These are phyloP conservation scores for Xylaria telfairii DNA, from an alignment of 495 filamentous ascomycete species.

Conservation along the genomic window DNA sequence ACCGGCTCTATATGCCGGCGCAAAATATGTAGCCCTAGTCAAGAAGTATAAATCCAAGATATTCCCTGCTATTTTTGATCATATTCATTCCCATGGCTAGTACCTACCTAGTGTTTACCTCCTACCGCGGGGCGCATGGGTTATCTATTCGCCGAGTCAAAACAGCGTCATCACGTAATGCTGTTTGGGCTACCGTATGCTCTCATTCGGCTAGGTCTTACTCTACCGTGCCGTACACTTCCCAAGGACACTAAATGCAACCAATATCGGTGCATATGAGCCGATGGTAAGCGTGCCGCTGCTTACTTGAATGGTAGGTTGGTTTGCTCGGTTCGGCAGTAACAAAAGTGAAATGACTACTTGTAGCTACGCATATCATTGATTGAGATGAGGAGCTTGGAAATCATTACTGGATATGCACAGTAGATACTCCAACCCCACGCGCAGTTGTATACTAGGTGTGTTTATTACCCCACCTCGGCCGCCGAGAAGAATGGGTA, in stretches of 20 bases:
- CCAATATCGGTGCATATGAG: background rate
- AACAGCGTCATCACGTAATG: background rate
- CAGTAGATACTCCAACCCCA: background rate
- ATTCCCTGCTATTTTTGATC: background rate
- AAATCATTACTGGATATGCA: background rate
- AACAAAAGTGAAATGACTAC: too few species aligned
- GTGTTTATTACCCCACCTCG: too few species aligned
- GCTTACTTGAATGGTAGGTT: background rate
- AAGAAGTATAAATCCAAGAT: background rate
- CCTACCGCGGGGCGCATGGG: background rate
- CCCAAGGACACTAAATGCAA: background rate
- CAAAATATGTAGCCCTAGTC: background rate
- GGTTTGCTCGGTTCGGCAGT: background rate
- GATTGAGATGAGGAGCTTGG: background rate
- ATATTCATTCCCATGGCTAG: too few species aligned
- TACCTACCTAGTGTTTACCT: too few species aligned
- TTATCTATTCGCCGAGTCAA: background rate
- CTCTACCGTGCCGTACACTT: too few species aligned
- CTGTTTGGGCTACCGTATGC: background rate
- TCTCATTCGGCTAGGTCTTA: background rate
- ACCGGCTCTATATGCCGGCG: background rate
- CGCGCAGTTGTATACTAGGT: background rate
- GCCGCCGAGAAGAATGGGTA: background rate
- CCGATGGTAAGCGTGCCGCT: slow-evolving; percentile 1
- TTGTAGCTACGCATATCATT: too few species aligned